Conservation (phyloP, 371 early-diverging fungal species). For the Mortierella sp. region DNA sequence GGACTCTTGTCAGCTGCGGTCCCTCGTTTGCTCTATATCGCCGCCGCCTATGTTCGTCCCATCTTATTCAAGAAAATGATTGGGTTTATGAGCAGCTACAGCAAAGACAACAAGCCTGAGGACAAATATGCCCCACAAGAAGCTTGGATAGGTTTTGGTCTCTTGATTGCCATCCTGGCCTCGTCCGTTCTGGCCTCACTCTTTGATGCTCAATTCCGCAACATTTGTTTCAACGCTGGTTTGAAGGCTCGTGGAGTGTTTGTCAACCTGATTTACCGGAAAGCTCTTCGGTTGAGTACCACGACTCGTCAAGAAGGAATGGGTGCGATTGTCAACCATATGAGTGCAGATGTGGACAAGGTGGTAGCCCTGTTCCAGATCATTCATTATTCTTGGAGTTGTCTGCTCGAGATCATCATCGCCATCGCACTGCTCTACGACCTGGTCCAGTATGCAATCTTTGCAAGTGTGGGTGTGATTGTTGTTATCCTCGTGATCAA, state of each 20-base stretch:
- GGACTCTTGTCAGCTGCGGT: constrained; percentile 10
- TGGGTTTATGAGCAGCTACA: constrained; percentile 65
- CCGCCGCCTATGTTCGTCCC: constrained; percentile 80
- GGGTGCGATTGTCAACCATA: constrained; percentile 23
- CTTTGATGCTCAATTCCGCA: constrained; percentile 19
- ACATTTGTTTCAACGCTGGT: constrained; percentile 14
- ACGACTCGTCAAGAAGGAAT: constrained; percentile 17
- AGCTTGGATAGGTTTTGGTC: constrained; percentile 63
- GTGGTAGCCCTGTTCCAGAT: constrained; percentile 9
- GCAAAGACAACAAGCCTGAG: constrained; percentile 14
- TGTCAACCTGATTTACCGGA: constrained; percentile 21
- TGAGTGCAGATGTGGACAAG: constrained; percentile 17
- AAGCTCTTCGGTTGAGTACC: constrained; percentile 13
- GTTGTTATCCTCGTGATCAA: constrained; percentile 1
- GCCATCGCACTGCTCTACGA: constrained; percentile 78
- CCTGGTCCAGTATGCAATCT: constrained; percentile 11
- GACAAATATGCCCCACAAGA: constrained; percentile 57
- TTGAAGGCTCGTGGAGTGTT: constrained; percentile 10
- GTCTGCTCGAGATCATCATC: constrained; percentile 83
- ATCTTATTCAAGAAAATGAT: constrained; percentile 74
- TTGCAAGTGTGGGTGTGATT: constrained; percentile 15
- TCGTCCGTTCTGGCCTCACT: constrained; percentile 11
- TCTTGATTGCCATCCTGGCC: constrained; percentile 41
- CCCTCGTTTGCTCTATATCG: constrained; percentile 68
- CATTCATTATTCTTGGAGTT: constrained; percentile 30